These are phyloP conservation scores for Aspergillus phoenicis DNA, from an alignment of 2,329 filamentous ascomycete species.

Conservation along the genomic window DNA sequence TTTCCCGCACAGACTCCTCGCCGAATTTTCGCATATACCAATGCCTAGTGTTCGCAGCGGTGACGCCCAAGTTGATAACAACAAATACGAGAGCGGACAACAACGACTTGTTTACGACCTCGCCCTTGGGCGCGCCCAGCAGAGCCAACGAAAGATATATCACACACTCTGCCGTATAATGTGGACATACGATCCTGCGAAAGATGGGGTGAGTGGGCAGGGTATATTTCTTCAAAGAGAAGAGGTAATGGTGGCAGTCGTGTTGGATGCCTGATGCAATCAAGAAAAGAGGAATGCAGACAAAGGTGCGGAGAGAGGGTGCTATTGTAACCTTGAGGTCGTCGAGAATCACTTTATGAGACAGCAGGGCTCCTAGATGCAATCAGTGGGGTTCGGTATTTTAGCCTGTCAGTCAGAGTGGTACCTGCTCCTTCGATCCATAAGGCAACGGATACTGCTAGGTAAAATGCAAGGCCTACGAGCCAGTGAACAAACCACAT, in stretches of 20 bases:
- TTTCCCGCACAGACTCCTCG: constrained; percentile 59
- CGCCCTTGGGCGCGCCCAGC: constrained; percentile 68
- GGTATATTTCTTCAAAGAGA: constrained; percentile 76
- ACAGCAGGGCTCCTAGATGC: constrained; percentile 34
- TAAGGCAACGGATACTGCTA: constrained; percentile 69
- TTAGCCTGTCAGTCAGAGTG: constrained; percentile 24
- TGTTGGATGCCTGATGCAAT: constrained; percentile 74
- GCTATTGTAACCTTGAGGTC: constrained; percentile 42
- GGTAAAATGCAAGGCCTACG: constrained; percentile 77
- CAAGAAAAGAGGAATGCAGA: constrained; percentile 66
- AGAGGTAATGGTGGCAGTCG: constrained; percentile 70
- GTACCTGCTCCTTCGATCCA: constrained; percentile 82
- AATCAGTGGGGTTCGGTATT: not conserved
- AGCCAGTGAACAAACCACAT: constrained; percentile 90
- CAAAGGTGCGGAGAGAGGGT: constrained; percentile 54
- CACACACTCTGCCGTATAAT: constrained; percentile 86
- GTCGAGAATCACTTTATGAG: constrained; percentile 35
- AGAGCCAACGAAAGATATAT: constrained; percentile 81
- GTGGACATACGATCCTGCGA: constrained; percentile 73
- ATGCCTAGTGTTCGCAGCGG: constrained; percentile 72
- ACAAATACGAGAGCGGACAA: constrained; percentile 73
- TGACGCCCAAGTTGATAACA: constrained; percentile 75
- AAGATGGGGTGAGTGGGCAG: constrained; percentile 76
- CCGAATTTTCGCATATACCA: constrained; percentile 84
- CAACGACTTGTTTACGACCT: constrained; percentile 71